Evolutionary conservation across 192 early-diverging fungal species (phyloP), one percentile per base, ranked within the genome.

Genomic region (Cetraspora pellucida): DNA sequence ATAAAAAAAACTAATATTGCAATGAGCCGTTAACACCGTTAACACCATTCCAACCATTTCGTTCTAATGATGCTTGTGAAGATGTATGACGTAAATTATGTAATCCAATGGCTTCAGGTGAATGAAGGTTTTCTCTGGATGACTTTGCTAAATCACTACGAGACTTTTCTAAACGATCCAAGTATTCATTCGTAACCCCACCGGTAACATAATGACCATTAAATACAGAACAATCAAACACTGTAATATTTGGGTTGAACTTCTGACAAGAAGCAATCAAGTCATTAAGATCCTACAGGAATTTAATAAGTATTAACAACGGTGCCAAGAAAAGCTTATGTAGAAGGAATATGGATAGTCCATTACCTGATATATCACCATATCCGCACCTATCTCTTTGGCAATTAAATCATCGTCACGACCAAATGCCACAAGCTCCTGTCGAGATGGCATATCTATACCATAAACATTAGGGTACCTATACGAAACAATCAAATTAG

Each of bases 391-490:
- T 73, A 99, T 92, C 60, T 87, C 92, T 17, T 86, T 77, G 17
- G 98, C 96, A 61, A 99, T 91, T 74, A 94, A 86, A n/a, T 91
- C 90, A 72, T 95, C 94, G 49, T 83, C 89, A 57, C 90, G 89
- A 52, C 89, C 86, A 47, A 90, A 85, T 3, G 96, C 98, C 23
- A 99, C 93, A 64, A 99, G 86, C 82, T 99, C 98, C 52, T 86
- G 82, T 25, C 92, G 89, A 27, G 95, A 94, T 27, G 98, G 98
- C 97, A 99, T 99, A 79, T 99, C 97, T 83, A 99, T 99, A 77
- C 98, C 98, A 82, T 99, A 99, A 47, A 98, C 98, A 85, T 99
- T 99, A 74, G 96, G 96, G 87, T 88, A 96, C 31, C 88, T 88
- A 58, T 16, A 64, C 19, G n/a, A 28, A 83, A 30, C 10, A 19